Conservation (phyloP, 176 grass and related monocot species). For the Metroxylon sagu region DNA sequence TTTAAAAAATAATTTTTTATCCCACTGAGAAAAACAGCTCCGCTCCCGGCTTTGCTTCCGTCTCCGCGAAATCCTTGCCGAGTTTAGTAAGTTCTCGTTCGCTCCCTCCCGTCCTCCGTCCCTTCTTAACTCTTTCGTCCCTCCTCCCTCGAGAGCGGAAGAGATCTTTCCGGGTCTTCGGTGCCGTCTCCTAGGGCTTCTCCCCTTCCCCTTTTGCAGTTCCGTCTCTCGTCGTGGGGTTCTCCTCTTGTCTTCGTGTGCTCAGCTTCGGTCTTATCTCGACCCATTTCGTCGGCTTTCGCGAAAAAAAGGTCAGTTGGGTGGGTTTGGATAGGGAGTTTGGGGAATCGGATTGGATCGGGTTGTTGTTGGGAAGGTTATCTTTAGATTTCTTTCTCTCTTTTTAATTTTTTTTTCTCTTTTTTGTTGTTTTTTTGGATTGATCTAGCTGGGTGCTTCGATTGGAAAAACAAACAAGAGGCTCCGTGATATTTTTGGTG, state of each 20-base stretch:
- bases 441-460: background rate
- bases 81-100: background rate
- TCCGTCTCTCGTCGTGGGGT: no score
- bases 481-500: slow-evolving; percentile 92
- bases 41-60: no score
- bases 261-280: no score
- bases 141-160: slow-evolving; percentile 8
- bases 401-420: background rate
- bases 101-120: slow-evolving; percentile 17
- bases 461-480: slow-evolving; percentile 30
- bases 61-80: no score
- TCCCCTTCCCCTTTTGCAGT: no score
- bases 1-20: no score
- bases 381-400: background rate
- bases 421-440: background rate
- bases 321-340: background rate
- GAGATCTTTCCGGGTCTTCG: slow-evolving; percentile 21
- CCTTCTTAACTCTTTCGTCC: slow-evolving; percentile 9
- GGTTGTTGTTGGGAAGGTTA: background rate
- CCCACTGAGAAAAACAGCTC: no score
- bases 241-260: no score
- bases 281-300: no score
- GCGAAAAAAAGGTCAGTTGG: no score
- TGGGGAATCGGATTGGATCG: background rate
- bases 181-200: slow-evolving; percentile 1